Conservation (phyloP, 768 basidiomycete species). For the Clavaria fumosa region DNA sequence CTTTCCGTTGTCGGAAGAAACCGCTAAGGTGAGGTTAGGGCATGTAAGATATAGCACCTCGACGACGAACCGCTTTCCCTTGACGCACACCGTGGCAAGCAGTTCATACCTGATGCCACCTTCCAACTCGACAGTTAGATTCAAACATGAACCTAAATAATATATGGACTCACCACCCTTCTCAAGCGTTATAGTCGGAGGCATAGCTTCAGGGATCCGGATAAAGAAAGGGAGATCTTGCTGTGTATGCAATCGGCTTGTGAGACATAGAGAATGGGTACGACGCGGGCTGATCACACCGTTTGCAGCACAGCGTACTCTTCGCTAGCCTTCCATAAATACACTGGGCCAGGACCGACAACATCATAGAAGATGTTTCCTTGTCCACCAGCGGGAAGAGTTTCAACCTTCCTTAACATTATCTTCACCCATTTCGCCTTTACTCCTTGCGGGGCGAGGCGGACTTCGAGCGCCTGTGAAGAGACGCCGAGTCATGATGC, state of each 20-base stretch:
- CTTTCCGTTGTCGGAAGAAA: slow-evolving; percentile 69
- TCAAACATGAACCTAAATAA: neutral
- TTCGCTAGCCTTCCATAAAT: slow-evolving; percentile 67
- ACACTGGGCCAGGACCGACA: slow-evolving; percentile 69
- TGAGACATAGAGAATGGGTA: slow-evolving; percentile 4
- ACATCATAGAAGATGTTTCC: slow-evolving; percentile 64
- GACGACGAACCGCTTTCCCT: slow-evolving; percentile 60
- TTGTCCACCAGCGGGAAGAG: slow-evolving; percentile 52
- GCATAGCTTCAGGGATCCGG: slow-evolving; percentile 84
- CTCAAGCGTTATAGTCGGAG: slow-evolving; percentile 71
- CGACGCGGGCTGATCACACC: slow-evolving; percentile 26
- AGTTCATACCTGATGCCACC: slow-evolving; percentile 86
- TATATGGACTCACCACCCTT: slow-evolving; percentile 37
- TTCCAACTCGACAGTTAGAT: too few species aligned
- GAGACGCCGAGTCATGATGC: slow-evolving; percentile 8
- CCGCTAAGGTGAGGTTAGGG: slow-evolving; percentile 31
- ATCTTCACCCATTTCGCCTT: slow-evolving; percentile 89
- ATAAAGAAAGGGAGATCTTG: slow-evolving; percentile 84
- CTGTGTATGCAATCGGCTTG: slow-evolving; percentile 23
- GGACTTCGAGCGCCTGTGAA: slow-evolving; percentile 69
- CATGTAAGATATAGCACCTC: neutral
- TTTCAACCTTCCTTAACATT: slow-evolving; percentile 84
- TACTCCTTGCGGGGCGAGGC: slow-evolving; percentile 54
- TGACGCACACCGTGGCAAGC: slow-evolving; percentile 71
- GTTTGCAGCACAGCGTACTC: slow-evolving; percentile 57